A percentile compares a stretch with the other conserved stretches of the same genome.
These are phyloP conservation scores for Nothopassalora personata DNA, from an alignment of 2,329 filamentous ascomycete species.

Conservation along the genomic window DNA sequence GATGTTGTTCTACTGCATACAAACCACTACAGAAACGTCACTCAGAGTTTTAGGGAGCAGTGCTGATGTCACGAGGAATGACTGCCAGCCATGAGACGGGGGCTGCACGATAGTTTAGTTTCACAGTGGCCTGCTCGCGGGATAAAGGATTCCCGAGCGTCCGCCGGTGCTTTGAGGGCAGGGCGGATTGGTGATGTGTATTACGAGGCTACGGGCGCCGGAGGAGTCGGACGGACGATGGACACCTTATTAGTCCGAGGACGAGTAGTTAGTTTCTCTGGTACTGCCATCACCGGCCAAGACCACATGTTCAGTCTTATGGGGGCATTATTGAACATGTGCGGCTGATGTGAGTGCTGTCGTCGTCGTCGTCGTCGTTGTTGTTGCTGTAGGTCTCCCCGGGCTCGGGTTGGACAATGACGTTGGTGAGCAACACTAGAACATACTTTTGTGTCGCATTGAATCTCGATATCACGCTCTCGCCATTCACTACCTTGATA, in stretches of 20 bases:
- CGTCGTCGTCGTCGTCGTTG: no score
- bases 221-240: background rate
- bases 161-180: background rate
- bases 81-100: no score
- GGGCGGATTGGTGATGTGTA: background rate
- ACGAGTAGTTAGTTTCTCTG: no score
- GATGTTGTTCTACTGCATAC: background rate
- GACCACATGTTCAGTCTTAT: no score
- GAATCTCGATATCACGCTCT: no score
- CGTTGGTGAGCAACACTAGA: background rate
- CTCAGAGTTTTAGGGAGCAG: background rate
- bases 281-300: no score
- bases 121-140: background rate
- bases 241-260: no score
- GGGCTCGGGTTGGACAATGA: background rate
- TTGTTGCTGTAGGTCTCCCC: background rate
- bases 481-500: no score
- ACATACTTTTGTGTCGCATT: background rate
- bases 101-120: background rate
- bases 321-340: no score
- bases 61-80: background rate
- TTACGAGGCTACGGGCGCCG: background rate
- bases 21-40: background rate
- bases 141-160: background rate
- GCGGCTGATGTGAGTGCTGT: no score